Evolutionary conservation across 768 basidiomycete genomes (phyloP), one percentile per base, ranked within the genome.

Genomic region (Roridomyces roridus): DNA sequence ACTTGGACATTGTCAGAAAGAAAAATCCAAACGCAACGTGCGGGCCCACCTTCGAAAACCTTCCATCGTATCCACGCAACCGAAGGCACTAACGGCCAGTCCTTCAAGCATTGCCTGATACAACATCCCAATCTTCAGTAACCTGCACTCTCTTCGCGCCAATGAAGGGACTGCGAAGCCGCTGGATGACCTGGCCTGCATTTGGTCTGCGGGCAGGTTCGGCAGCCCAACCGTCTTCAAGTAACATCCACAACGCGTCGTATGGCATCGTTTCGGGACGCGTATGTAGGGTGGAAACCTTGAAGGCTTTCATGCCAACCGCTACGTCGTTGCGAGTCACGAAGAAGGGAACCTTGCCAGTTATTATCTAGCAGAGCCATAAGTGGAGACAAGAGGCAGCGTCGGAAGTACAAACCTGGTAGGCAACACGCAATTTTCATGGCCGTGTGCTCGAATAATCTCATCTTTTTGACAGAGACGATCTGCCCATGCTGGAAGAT

Each of bases 401-500:
- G 4, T 34, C 15, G 31, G 7, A 34, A 11, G 28, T 15, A 28
- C 4, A 8, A 20, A 57, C 60, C 60, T 61, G 55, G 31, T 61
- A 61, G 37, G 15, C 31, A 34, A 34, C 31, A 15, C 9, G 52
- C 31, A 21, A 34, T 43, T 15, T 51, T 45, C 14, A 60, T 35
- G 1, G 56, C 57, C 9, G 25, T 23, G 23, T 49, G 40, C 15
- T 29, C 11, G 31, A 59, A 59, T 1, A 63, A 6, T 29, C 55
- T 42, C 54, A 63, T 46, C 2, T 54, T 36, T 39, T 65, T 65
- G 12, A 65, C 55, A 0, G 64, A 62, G 25, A 65, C 60, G 11
- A 37, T 52, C 44, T 59, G 59, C 6, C 64, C 64, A n/a, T 45
- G 50, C 10, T 46, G 51, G 49, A 63, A 57, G 21, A 65, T 58